Percentiles rank a stretch among this genome's conserved stretches.
These are phyloP conservation scores for Mycoemilia scoparia DNA, from an alignment of 192 early-diverging fungal species.

Conservation along the genomic window DNA sequence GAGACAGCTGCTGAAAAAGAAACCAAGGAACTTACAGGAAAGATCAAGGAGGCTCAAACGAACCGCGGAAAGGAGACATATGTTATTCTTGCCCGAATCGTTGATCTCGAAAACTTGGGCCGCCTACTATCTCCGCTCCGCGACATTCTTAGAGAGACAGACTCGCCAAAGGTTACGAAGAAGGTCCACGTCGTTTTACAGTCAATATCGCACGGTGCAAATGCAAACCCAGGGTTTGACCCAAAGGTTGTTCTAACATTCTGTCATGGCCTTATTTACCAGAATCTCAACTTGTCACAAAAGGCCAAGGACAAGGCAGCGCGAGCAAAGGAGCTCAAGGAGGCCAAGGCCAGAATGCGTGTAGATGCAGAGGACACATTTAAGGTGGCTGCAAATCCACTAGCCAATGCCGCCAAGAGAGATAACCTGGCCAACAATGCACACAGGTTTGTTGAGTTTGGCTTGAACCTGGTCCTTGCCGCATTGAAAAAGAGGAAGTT, in stretches of 20 bases:
- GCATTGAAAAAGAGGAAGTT: slow-evolving; percentile 44
- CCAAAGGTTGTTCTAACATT: slow-evolving; percentile 57
- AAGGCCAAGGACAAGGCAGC: slow-evolving; percentile 33
- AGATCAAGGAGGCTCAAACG: slow-evolving; percentile 78
- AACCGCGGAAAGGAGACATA: slow-evolving; percentile 73
- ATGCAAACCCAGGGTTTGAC: slow-evolving; percentile 49
- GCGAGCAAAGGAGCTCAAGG: slow-evolving; percentile 32
- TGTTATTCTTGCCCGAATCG: slow-evolving; percentile 57
- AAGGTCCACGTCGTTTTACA: slow-evolving; percentile 69
- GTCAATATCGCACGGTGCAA: slow-evolving; percentile 58
- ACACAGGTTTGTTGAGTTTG: slow-evolving; percentile 86
- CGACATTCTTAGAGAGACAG: slow-evolving; percentile 69
- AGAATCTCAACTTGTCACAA: slow-evolving; percentile 62
- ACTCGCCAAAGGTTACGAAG: slow-evolving; percentile 49
- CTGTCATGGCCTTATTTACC: slow-evolving; percentile 66
- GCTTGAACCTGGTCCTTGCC: slow-evolving; percentile 61
- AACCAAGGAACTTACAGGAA: slow-evolving; percentile 69
- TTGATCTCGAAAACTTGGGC: slow-evolving; percentile 46
- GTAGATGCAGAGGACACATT: slow-evolving; percentile 22
- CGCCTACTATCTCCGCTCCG: slow-evolving; percentile 68
- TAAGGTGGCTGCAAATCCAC: slow-evolving; percentile 53
- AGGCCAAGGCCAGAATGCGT: slow-evolving; percentile 27
- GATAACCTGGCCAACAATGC: slow-evolving; percentile 74
- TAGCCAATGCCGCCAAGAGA: slow-evolving; percentile 32
- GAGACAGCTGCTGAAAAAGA: slow-evolving; percentile 75